Conservation (phyloP, 257 asterid species). For the Solanum pinnatisectum region DNA sequence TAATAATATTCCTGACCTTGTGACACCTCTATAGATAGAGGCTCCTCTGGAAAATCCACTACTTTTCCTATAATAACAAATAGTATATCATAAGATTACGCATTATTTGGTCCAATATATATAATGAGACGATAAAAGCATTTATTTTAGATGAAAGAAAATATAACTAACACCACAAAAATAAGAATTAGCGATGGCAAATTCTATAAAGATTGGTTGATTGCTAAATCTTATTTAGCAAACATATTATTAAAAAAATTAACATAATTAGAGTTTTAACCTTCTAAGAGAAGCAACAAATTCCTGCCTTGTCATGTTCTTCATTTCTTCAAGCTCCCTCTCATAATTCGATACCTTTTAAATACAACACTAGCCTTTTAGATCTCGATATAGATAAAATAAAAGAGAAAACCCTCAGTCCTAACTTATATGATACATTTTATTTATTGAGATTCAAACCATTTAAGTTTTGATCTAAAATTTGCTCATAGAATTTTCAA, state of each 20-base stretch:
- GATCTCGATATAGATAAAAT: not conserved
- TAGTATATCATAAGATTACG: not conserved
- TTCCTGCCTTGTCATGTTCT: slow-evolving; percentile 90
- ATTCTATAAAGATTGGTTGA: not conserved
- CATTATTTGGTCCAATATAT: not conserved
- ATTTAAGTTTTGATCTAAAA: too few species aligned
- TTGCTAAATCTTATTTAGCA: not conserved
- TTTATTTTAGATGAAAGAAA: not conserved
- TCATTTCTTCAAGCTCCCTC: slow-evolving; percentile 75
- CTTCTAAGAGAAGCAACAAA: slow-evolving; percentile 95
- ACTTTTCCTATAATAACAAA: slow-evolving; percentile 48
- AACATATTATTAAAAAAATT: not conserved
- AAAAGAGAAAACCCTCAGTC: not conserved
- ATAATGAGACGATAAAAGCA: not conserved
- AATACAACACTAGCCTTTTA: not conserved
- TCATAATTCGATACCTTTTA: slow-evolving; percentile 52
- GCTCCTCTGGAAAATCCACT: slow-evolving; percentile 96
- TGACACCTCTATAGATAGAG: slow-evolving; percentile 86
- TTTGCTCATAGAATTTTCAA: too few species aligned
- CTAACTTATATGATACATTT: too few species aligned
- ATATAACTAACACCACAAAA: not conserved
- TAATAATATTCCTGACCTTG: slow-evolving; percentile 33
- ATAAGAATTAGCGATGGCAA: not conserved
- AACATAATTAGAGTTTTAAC: slow-evolving; percentile 12
- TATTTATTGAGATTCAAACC: too few species aligned